A percentile compares a stretch with the other conserved stretches of the same genome.
Evolutionary conservation across 345 rosid genomes (phyloP).

Genomic region (Salix dunnii): DNA sequence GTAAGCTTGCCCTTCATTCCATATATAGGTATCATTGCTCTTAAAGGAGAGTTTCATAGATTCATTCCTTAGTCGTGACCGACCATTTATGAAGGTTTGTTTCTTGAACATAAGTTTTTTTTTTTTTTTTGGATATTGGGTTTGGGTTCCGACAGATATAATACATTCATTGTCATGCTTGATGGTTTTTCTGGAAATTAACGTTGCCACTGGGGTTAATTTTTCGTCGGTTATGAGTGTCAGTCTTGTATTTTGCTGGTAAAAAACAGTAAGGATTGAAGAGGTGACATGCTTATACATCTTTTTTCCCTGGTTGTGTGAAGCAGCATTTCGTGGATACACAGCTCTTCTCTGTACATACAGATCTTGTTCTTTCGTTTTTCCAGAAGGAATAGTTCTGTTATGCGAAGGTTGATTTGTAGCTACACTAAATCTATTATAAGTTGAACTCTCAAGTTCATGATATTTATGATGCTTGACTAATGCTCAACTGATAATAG

Average conservation of each 20-base stretch:
- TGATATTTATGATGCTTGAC: background rate
- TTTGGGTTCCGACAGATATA: background rate
- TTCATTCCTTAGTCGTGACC: slow-evolving; percentile 74
- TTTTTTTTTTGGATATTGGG: too few species aligned
- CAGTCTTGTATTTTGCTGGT: background rate
- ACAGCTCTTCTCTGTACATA: slow-evolving; percentile 93
- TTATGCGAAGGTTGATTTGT: slow-evolving; percentile 7
- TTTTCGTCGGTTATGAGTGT: background rate
- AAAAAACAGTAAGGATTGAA: background rate
- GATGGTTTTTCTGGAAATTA: background rate
- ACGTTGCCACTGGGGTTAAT: background rate
- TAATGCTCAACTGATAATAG: background rate
- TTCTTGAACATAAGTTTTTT: background rate
- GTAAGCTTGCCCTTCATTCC: background rate
- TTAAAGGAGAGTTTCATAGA: slow-evolving; percentile 89
- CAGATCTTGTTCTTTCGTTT: slow-evolving; percentile 86
- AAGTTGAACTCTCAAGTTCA: slow-evolving; percentile 31
- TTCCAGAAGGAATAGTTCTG: slow-evolving; percentile 74
- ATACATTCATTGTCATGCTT: background rate
- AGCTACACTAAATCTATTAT: slow-evolving; percentile 12
- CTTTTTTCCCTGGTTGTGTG: background rate
- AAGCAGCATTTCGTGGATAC: slow-evolving; percentile 81
- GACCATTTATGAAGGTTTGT: slow-evolving; percentile 83
- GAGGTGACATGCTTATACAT: background rate
- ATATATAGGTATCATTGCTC: slow-evolving; percentile 76